Evolutionary conservation across 2,329 filamentous ascomycete species (phyloP).

Genomic region (Aspergillus floridensis): DNA sequence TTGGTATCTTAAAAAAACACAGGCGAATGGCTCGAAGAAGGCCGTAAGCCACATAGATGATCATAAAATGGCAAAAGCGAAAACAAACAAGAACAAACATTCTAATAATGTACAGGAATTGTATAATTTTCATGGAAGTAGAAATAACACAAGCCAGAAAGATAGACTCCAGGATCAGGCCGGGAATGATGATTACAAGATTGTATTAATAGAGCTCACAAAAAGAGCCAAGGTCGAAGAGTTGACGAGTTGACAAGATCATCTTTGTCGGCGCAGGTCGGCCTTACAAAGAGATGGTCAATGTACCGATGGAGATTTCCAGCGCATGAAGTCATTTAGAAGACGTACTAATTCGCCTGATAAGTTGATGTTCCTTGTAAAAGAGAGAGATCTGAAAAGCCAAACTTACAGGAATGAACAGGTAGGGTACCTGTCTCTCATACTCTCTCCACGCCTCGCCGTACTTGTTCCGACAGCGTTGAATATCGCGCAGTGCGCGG

Average conservation of each 20-base stretch:
- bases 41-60: background rate
- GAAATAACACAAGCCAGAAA: background rate
- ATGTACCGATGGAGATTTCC: too few relatives aligned
- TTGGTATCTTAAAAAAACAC: background rate
- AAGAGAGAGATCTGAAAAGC: background rate
- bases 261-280: background rate
- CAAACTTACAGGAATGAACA: conserved; percentile 70
- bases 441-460: conserved; percentile 81
- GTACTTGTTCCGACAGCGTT: conserved; percentile 73
- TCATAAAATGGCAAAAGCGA: background rate
- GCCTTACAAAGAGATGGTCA: background rate
- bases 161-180: background rate
- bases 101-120: conserved; percentile 29
- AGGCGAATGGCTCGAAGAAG: background rate
- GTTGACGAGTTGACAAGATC: background rate
- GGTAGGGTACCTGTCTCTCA: conserved; percentile 73
- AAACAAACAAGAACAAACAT: conserved; percentile 9
- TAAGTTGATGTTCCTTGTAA: background rate
- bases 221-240: background rate
- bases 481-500: conserved; percentile 71
- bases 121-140: conserved; percentile 6
- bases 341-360: conserved; percentile 29
- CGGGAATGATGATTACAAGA: background rate
- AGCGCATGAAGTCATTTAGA: conserved; percentile 22
- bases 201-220: background rate